Evolutionary conservation across 441 rosid species (phyloP).

Genomic region (Rhodomyrtus psidioides): DNA sequence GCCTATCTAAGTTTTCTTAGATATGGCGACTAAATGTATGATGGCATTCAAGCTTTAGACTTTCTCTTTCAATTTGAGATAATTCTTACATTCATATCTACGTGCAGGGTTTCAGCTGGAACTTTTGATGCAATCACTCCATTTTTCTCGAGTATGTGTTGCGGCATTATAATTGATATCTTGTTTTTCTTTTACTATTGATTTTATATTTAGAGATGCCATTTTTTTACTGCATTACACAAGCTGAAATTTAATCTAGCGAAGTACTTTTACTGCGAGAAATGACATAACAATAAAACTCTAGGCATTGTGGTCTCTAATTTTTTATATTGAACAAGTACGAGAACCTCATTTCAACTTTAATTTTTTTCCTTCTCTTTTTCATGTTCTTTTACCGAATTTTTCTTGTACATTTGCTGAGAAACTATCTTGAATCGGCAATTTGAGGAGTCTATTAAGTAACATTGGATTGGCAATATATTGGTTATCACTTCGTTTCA

Average conservation of each 20-base stretch:
- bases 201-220: slow-evolving; percentile 5
- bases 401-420: neutral
- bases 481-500: neutral
- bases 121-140: slow-evolving; percentile 85
- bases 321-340: neutral
- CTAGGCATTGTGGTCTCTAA: neutral
- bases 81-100: neutral
- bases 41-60: neutral
- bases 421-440: neutral
- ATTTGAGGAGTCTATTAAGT: neutral
- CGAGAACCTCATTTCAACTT: neutral
- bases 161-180: neutral
- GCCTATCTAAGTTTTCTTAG: slow-evolving; percentile 1
- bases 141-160: slow-evolving; percentile 81
- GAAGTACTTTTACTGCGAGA: neutral
- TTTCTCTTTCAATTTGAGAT: slow-evolving; percentile 1
- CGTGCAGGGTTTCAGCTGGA: slow-evolving; percentile 94
- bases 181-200: neutral
- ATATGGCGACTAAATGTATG: neutral
- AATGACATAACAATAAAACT: neutral
- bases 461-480: neutral
- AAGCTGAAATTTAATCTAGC: neutral
- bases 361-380: neutral
- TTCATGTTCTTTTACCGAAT: neutral
- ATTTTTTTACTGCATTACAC: neutral